Evolutionary conservation across 1,284 basidiomycete genomes (phyloP), one percentile per base, ranked within the genome.

Genomic region (Cryptococcus jaspeensis): DNA sequence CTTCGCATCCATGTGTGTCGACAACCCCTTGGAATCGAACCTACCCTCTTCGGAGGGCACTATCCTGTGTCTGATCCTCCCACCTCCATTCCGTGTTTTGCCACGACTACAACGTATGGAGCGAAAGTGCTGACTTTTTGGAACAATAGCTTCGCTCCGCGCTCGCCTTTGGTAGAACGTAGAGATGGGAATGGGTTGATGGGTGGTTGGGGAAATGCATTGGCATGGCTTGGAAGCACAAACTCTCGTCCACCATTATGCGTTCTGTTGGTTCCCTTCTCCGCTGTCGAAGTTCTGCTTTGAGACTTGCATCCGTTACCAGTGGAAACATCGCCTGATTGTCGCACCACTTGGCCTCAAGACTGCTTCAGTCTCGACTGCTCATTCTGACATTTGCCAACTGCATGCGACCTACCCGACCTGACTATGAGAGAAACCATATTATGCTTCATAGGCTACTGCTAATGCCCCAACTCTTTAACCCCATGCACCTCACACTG

Each of bases 11-110:
- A 67, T 54, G 57, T 50, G 64, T 76, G 71, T 74, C 75, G 77
- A 78, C 64, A 76, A 66, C 60, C 70, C 76, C 73, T 73, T 71
- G 76, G 75, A 78, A 79, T 78, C 76, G 75, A 78, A 77, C 76
- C 74, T 77, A 73, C 71, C 73, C 69, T 73, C 72, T 69, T 62
- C 66, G 69, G 73, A 73, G 73, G 72, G 65, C 60, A 59, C 28
- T 56, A 65, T 71, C 69, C 70, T 50, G 61, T 66, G 76, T 77
- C 75, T 77, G 76, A 78, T 62, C 65, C 38, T 42, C 50, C n/a
- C 20, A 50, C 40, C 11, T 12, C 28, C 28, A 4, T 47, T 44
- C 36, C 25, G 9, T 18, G 6, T 18, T 16, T 25, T 28, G 2
- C 43, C 50, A 42, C 16, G 28, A 4, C 9, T 4, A 32, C 4